Base-by-base conservation (phyloP, 495 filamentous ascomycete genomes). In the Hyaloscypha variabilis region DNA sequence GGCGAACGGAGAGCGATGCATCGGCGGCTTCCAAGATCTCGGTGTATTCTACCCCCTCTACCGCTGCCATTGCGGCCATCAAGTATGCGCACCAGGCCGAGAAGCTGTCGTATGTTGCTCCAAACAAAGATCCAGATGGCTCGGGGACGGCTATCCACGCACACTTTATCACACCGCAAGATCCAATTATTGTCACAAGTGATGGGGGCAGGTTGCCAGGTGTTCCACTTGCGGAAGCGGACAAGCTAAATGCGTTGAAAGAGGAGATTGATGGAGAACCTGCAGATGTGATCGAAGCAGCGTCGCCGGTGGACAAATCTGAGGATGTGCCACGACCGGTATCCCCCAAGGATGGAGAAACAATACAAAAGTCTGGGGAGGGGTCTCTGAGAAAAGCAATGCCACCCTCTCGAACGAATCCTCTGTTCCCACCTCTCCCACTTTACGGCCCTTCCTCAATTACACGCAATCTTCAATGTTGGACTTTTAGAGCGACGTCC, bases 351-450 rank as follows among this genome's bases (percentile, higher is more conserved):
- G 42, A 68, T 46, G 62, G 53, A 30, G 30, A 31, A 19, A 29
- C 58, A 6, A 63, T 64, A 49, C 67, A 69, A 39, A 67, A 60
- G 46, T 61, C 62, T 28, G 64, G 70, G 1, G 74, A 77, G 19
- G 76, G 73, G 8, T 79, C 76, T 13, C 67, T 83, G 6, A 71
- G 70, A 55, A 74, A 65, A 64, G 62, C 77, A n/a, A 81, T 81
- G 71, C 87, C 87, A 0, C 84, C 88, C 2, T 83, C 86, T 4
- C 79, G 84, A 70, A 92, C 88, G 8, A 88, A 96, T 71, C 93
- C 94, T 8, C 76, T 97, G 1, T 98, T 98, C 70, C 94, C 94
- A 13, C 90, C 92, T 10, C 75, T 98, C 17, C 94, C 94, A 0
- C 77, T 91, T 3, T 97, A 97, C 67, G 91, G 90, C 0, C 88